Evolutionary conservation across 768 basidiomycete species (phyloP).

Genomic region (Lactifluus subvellereus): DNA sequence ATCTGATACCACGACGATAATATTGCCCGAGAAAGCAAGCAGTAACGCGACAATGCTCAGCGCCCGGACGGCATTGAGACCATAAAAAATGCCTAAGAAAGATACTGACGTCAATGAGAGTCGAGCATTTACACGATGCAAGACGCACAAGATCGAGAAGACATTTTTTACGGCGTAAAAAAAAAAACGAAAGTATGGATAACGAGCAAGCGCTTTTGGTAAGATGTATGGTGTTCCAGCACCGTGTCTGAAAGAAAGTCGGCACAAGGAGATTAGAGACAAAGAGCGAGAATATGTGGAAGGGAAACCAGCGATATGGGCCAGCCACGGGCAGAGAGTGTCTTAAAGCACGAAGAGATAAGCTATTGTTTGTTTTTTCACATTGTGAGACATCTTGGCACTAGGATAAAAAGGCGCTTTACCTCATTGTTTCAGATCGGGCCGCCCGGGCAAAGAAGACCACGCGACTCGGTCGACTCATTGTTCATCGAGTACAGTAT

Average conservation of each 20-base stretch:
- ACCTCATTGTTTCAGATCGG: neutral
- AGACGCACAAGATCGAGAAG: constrained; percentile 13
- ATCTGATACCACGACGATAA: constrained; percentile 67
- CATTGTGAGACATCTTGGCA: neutral
- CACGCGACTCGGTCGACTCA: neutral
- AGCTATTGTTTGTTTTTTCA: neutral
- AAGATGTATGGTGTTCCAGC: constrained; percentile 19
- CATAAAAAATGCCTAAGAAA: constrained; percentile 55
- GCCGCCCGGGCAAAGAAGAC: neutral
- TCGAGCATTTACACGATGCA: neutral
- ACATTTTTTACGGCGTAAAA: constrained; percentile 12
- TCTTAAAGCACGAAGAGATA: neutral
- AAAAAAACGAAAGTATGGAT: neutral
- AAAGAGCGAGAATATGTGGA: neutral
- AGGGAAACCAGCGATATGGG: neutral
- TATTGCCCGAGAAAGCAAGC: constrained; percentile 75
- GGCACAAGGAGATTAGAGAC: neutral
- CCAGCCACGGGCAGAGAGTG: neutral
- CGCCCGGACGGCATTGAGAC: constrained; percentile 70
- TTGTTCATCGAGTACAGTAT: neutral
- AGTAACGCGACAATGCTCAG: constrained; percentile 75
- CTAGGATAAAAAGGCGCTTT: neutral
- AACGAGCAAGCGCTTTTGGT: neutral
- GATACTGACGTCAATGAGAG: neutral
- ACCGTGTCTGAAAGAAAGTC: constrained; percentile 12